Evolutionary conservation across 176 grass and related monocot genomes (phyloP).

Genomic region (Microstegium vimineum): DNA sequence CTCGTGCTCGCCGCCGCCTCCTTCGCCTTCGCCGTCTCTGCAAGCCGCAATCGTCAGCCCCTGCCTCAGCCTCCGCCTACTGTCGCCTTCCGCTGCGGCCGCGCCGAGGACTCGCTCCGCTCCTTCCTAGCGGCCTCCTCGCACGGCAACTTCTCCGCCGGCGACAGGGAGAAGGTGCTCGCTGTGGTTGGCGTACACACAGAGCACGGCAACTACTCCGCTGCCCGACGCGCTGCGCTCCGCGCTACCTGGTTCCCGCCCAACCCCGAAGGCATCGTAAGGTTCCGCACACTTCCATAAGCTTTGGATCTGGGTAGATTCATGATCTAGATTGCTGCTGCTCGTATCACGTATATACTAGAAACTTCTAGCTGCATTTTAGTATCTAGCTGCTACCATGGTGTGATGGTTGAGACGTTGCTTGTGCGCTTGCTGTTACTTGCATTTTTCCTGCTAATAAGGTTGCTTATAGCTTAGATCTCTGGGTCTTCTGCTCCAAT

Average conservation of each 20-base stretch:
- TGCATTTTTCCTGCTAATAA: constrained; percentile 7
- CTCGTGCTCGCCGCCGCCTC: constrained; percentile 50
- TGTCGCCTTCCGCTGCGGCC: constrained; percentile 67
- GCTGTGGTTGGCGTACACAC: constrained; percentile 82
- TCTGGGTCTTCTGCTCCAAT: neutral
- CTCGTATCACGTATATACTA: neutral
- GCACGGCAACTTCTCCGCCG: constrained; percentile 20
- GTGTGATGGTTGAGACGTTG: constrained; percentile 21
- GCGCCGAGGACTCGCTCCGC: constrained; percentile 71
- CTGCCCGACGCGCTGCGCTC: constrained; percentile 57
- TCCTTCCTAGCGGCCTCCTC: constrained; percentile 49
- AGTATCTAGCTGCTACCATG: neutral
- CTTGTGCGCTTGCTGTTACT: constrained; percentile 10
- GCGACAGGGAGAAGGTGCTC: constrained; percentile 67
- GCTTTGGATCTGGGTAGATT: constrained; percentile 28
- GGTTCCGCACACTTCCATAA: constrained; percentile 49
- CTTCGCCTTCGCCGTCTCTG: constrained; percentile 46
- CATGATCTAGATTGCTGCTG: constrained; percentile 14
- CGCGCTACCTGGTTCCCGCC: constrained; percentile 87
- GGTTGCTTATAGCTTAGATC: neutral
- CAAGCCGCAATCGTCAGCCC: constrained; percentile 22
- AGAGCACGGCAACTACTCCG: constrained; percentile 38
- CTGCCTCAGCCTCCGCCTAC: constrained; percentile 17
- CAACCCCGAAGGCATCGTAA: constrained; percentile 72
- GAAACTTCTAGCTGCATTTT: constrained; percentile 1